These are phyloP conservation scores for Coniochaeta prunicola DNA, from an alignment of 2,329 filamentous ascomycete species.

Conservation along the genomic window DNA sequence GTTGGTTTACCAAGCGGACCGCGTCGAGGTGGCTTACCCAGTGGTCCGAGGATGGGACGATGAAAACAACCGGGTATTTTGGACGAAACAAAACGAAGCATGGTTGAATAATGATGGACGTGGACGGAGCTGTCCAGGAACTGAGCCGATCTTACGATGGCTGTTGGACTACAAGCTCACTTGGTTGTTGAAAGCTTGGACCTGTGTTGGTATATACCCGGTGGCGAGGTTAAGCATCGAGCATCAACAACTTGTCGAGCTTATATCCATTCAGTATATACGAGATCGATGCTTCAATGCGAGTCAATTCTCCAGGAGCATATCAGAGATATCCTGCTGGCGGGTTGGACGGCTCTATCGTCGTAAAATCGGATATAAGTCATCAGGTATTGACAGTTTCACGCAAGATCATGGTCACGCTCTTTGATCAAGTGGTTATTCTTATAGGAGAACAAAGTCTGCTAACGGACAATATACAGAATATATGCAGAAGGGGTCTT, in stretches of 20 bases:
- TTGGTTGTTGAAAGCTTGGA: neutral
- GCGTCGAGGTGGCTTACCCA: conserved; percentile 27
- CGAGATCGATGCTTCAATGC: neutral
- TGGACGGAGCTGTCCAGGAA: neutral
- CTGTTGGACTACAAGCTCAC: neutral
- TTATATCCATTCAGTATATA: neutral
- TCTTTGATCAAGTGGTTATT: too few species aligned
- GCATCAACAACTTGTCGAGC: neutral
- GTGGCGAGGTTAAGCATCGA: neutral
- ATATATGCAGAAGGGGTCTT: too few species aligned
- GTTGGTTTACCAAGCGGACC: conserved; percentile 41
- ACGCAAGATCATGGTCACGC: too few species aligned
- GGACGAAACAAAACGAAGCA: neutral
- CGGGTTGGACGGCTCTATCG: too few species aligned
- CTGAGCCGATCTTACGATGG: neutral
- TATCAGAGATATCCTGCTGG: too few species aligned
- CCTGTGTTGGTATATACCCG: neutral
- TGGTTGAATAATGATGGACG: neutral
- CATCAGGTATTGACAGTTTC: too few species aligned
- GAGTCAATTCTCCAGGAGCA: too few species aligned
- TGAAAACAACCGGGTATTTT: conserved; percentile 5
- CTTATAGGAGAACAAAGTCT: too few species aligned
- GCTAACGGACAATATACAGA: too few species aligned
- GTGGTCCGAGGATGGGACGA: conserved; percentile 33
- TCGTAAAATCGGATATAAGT: too few species aligned